A percentile compares a stretch with the other conserved stretches of the same genome.
phyloP scores from a whole-genome alignment of 345 rosid species.

The Salix udensis region DNA sequence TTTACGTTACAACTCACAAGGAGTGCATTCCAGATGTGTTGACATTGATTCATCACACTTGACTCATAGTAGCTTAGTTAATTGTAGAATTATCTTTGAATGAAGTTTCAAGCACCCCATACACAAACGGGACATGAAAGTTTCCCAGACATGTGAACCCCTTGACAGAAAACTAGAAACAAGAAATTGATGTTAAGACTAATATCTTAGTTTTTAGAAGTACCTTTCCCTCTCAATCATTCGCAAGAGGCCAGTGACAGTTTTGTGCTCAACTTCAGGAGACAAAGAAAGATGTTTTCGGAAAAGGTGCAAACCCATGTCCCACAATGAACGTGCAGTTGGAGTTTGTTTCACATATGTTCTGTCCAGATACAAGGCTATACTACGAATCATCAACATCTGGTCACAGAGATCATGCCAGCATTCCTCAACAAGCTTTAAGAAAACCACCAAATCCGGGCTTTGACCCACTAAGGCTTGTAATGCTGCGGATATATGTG shows the following conservation, averaged over 20 bases:
- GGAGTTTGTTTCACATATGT: slow-evolving; percentile 88
- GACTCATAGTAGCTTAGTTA: not conserved
- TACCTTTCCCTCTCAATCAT: slow-evolving; percentile 98
- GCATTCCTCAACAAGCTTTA: slow-evolving; percentile 84
- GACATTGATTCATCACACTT: not conserved
- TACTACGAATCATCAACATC: slow-evolving; percentile 93
- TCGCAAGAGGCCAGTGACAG: slow-evolving; percentile 84
- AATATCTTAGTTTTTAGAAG: slow-evolving; percentile 1
- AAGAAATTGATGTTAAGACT: not conserved
- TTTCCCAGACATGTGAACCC: not conserved
- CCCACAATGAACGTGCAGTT: slow-evolving; percentile 85
- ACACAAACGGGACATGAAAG: not conserved
- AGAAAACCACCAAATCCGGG: slow-evolving; percentile 86
- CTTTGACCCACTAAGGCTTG: slow-evolving; percentile 88
- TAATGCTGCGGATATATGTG: slow-evolving; percentile 67
- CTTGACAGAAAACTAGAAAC: not conserved
- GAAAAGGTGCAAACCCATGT: slow-evolving; percentile 97
- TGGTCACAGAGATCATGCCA: slow-evolving; percentile 96
- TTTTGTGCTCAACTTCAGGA: slow-evolving; percentile 90
- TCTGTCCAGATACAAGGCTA: slow-evolving; percentile 88
- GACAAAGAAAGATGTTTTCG: slow-evolving; percentile 77
- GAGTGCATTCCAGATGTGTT: not conserved
- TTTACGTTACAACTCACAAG: not conserved
- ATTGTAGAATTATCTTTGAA: not conserved
- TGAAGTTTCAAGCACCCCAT: not conserved